A percentile compares a stretch with the other conserved stretches of the same genome.
These are phyloP conservation scores for Fusarium sp. DNA, from an alignment of 2,329 filamentous ascomycete species.

Conservation along the genomic window DNA sequence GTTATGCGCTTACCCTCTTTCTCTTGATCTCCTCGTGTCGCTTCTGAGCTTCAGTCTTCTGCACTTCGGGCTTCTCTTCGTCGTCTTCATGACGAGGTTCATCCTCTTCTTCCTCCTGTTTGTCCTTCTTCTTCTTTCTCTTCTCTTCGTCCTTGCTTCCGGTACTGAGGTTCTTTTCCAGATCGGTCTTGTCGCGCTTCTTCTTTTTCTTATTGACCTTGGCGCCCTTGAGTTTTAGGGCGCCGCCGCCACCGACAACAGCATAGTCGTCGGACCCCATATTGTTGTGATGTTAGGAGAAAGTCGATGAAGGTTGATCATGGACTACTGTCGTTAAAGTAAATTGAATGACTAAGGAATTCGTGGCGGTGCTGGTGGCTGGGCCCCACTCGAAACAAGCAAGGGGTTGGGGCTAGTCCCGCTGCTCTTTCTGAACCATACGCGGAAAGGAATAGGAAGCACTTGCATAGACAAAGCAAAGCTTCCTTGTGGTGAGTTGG, in stretches of 20 bases:
- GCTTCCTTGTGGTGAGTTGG: conserved; percentile 31
- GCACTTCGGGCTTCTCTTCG: conserved; percentile 46
- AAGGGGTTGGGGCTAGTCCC: conserved; percentile 10
- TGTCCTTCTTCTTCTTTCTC: conserved; percentile 38
- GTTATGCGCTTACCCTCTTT: conserved; percentile 73
- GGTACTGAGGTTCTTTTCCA: conserved; percentile 60
- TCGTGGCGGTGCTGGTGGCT: conserved; percentile 24
- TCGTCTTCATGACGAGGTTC: conserved; percentile 50
- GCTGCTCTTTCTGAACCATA: conserved; percentile 18
- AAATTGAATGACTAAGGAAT: conserved; percentile 18
- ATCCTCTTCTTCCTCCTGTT: conserved; percentile 45
- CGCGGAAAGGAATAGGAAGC: conserved; percentile 27
- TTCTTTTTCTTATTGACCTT: conserved; percentile 73
- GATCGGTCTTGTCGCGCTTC: conserved; percentile 62
- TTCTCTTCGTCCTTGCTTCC: conserved; percentile 37
- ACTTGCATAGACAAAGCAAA: conserved; percentile 26
- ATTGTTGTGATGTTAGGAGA: conserved; percentile 19
- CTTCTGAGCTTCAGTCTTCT: conserved; percentile 87
- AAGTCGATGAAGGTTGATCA: background rate
- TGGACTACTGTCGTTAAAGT: conserved; percentile 5
- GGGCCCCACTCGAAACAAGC: background rate
- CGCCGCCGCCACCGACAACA: conserved; percentile 72
- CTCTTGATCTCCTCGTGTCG: conserved; percentile 82
- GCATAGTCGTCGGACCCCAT: conserved; percentile 84
- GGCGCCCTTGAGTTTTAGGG: conserved; percentile 85